Evolutionary conservation across 768 basidiomycete species (phyloP), one percentile per base, ranked within the genome.

Genomic region (Hysterangium stoloniferum): DNA sequence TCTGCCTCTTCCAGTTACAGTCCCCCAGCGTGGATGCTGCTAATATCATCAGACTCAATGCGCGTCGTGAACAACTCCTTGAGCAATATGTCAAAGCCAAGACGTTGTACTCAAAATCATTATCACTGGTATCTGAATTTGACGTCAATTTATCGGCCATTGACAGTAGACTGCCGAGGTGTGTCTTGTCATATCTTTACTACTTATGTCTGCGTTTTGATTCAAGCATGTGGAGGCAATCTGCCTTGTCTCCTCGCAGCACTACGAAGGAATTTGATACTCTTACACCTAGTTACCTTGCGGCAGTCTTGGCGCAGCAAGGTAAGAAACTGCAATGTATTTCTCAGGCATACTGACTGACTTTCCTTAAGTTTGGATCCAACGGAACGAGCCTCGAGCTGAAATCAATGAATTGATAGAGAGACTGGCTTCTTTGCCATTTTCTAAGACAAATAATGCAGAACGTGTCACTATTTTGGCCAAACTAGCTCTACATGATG

Each of bases 401-500:
- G 71, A 72, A 13, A 78, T 80, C 52, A 69, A 75, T 34, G 59
- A 61, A 0, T 62, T 88, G 13, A 65, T 93, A 0, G 71, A 81
- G 27, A 77, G 76, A 54, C 72, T 84, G 45, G 68, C 75, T 52
- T 68, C 71, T 0, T 64, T 85, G 17, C 80, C 82, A 4, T 70
- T 72, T 27, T 80, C 78, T 6, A 69, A 69, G 4, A 74, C 75
- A 28, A 78, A 72, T 7, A 81, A 84, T 86, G 82, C 82, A 8
- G 84, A 89, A 60, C 82, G 89, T 60, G 77, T 79, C 57, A 73
- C 77, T 3, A 67, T 96, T 0, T 73, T 88, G 60, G 93, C 84
- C 0, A 82, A 78, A 56, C 67, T 95, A n/a, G 82, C 80, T 1
- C 66, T 97, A 25, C 80, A 87, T 46, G 77, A 82, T 24, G 86